These are phyloP conservation scores for Stachybotrys chlorohalonatus DNA, from an alignment of 2,329 filamentous ascomycete genomes.

Conservation along the genomic window DNA sequence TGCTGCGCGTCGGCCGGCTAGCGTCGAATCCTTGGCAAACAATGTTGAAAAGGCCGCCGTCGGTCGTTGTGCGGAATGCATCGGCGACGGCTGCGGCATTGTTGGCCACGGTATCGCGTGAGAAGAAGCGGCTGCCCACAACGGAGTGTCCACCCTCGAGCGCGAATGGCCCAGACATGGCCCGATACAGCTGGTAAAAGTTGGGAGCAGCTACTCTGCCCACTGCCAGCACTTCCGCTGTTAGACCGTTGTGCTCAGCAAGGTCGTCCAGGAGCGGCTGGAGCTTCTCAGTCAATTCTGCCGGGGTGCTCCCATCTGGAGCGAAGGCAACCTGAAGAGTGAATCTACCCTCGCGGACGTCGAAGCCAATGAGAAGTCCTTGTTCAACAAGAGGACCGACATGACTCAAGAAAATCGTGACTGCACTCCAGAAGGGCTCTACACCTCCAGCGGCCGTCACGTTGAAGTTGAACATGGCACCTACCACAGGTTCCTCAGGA, in stretches of 20 bases:
- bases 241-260: not conserved
- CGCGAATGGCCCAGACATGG: not conserved
- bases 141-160: not conserved
- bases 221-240: not conserved
- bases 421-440: not conserved
- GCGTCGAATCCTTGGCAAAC: not conserved
- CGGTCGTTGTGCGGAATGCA: not conserved
- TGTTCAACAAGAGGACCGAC: not conserved
- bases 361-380: not conserved
- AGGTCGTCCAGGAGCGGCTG: not conserved
- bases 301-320: not conserved
- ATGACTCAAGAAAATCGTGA: not conserved
- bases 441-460: not conserved
- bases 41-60: not conserved
- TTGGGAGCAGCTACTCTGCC: not conserved
- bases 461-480: not conserved
- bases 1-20: not conserved
- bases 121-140: not conserved
- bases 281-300: not conserved
- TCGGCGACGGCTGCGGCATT: not conserved
- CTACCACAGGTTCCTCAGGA: slow-evolving; percentile 14
- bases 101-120: not conserved
- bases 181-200: not conserved
- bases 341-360: not conserved
- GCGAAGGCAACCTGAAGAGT: not conserved